Percentiles rank a stretch among this genome's conserved stretches.
These are phyloP conservation scores for Annulohypoxylon nitens DNA, from an alignment of 495 filamentous ascomycete species.

Conservation along the genomic window DNA sequence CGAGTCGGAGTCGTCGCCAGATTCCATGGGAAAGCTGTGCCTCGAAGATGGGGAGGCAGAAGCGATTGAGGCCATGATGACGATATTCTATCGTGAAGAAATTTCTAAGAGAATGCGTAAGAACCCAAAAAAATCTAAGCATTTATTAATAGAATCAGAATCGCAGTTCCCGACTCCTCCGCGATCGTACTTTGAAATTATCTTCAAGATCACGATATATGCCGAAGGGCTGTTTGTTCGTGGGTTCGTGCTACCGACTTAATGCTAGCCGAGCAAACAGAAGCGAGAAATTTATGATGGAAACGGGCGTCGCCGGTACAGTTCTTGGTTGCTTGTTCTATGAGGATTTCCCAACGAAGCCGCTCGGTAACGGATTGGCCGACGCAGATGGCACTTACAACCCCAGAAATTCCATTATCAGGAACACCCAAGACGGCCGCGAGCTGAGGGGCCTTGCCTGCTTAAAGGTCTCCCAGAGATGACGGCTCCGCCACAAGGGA, in stretches of 20 bases:
- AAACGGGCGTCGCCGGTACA: conserved; percentile 29
- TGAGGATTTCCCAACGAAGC: conserved; percentile 26
- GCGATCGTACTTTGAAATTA: conserved; percentile 16
- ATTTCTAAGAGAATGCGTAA: conserved; percentile 14
- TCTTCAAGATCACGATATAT: conserved; percentile 20
- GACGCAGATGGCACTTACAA: conserved; percentile 9
- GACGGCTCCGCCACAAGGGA: conserved; percentile 42
- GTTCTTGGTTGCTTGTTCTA: conserved; percentile 18
- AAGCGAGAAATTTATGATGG: not conserved
- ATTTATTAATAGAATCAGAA: conserved; percentile 40
- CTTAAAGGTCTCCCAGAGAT: conserved; percentile 32
- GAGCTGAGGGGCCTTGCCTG: conserved; percentile 31
- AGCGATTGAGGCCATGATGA: conserved; percentile 45
- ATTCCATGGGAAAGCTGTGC: conserved; percentile 46
- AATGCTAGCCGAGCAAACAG: conserved; percentile 43
- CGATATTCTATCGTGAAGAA: conserved; percentile 20
- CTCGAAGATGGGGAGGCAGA: conserved; percentile 47
- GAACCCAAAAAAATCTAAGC: conserved; percentile 17
- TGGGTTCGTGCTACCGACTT: conserved; percentile 34
- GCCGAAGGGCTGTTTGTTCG: conserved; percentile 33
- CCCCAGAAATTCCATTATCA: conserved; percentile 33
- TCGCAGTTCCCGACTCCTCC: not conserved
- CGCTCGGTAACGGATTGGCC: conserved; percentile 41
- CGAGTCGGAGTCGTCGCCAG: conserved; percentile 50
- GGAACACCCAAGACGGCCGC: conserved; percentile 9